phyloP scores from a whole-genome alignment of 148 eudicot species.

The Amaranthus hypochondriacus region DNA sequence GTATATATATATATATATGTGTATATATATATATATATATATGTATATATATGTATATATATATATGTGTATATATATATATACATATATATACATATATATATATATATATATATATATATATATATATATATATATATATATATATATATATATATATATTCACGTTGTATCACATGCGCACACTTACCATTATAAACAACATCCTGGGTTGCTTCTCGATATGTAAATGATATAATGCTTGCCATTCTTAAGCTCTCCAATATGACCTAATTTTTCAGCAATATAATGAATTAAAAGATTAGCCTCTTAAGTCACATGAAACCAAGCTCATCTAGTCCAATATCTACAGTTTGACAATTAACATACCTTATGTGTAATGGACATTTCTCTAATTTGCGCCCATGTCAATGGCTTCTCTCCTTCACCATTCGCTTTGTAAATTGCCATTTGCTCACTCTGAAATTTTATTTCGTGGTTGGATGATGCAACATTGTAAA shows the following conservation, averaged over 20 bases:
- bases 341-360: no score
- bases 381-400: constrained; percentile 66
- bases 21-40: no score
- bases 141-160: no score
- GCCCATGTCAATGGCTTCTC: constrained; percentile 56
- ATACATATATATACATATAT: no score
- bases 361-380: constrained; percentile 58
- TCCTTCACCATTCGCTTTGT: constrained; percentile 47
- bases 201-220: constrained; percentile 83
- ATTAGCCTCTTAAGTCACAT: no score
- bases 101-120: no score
- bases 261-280: constrained; percentile 46
- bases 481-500: neutral
- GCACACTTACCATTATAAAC: constrained; percentile 75
- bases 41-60: no score
- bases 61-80: no score
- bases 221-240: constrained; percentile 74
- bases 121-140: no score
- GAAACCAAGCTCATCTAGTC: no score
- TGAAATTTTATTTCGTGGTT: constrained; percentile 17
- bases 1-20: no score
- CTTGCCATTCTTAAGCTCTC: constrained; percentile 93
- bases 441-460: constrained; percentile 62
- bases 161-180: no score
- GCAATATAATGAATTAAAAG: neutral